Evolutionary conservation across 495 filamentous ascomycete genomes (phyloP).

Genomic region (Penicillium maclennaniae): DNA sequence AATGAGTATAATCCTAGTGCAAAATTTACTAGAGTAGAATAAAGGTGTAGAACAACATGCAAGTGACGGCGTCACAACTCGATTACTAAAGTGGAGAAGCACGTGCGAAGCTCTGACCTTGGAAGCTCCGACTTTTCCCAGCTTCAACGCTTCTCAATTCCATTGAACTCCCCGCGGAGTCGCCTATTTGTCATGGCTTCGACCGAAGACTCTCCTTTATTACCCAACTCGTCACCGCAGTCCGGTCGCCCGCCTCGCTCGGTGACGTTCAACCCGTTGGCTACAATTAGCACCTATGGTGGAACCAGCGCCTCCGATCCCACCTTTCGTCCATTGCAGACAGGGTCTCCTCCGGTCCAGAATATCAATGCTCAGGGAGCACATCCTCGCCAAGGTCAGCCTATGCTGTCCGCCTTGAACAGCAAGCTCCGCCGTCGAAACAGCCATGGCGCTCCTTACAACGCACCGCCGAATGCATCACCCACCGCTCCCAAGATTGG

Average conservation of each 20-base stretch:
- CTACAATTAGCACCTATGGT: constrained; percentile 56
- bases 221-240: constrained; percentile 43
- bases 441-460: constrained; percentile 65
- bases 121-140: constrained; percentile 23
- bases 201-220: constrained; percentile 45
- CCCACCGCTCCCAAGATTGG: constrained; percentile 71
- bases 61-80: not conserved
- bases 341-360: constrained; percentile 35
- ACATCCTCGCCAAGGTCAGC: constrained; percentile 43
- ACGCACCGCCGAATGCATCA: constrained; percentile 37
- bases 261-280: constrained; percentile 67
- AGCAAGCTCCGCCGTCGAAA: constrained; percentile 82
- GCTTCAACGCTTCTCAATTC: constrained; percentile 12
- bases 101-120: constrained; percentile 34
- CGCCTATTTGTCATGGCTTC: constrained; percentile 34
- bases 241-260: constrained; percentile 47
- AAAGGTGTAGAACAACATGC: not conserved
- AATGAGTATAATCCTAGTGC: not conserved
- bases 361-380: constrained; percentile 30
- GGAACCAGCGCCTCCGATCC: constrained; percentile 42
- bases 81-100: constrained; percentile 25
- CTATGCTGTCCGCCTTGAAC: constrained; percentile 78
- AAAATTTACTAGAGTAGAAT: no score
- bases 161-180: constrained; percentile 13
- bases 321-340: constrained; percentile 40